Base-by-base conservation (phyloP, 306 rosid genomes). In the Hippophae rhamnoides region DNA sequence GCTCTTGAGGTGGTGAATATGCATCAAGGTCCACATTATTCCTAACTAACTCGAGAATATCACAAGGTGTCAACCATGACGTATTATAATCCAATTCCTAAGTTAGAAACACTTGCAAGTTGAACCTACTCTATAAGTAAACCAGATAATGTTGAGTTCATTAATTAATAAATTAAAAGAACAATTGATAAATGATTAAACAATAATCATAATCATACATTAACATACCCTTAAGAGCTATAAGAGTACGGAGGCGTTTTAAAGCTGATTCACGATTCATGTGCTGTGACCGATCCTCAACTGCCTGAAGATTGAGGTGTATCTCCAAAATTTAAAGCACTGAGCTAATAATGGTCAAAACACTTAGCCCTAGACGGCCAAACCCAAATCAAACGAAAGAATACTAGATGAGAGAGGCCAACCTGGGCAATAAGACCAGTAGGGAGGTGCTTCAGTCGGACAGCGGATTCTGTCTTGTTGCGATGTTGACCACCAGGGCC, bases 401-500 rank as follows among this genome's bases (percentile, higher is more conserved):
- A 31, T 0, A 48, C 8, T 1, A 45, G 41, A 11, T 3, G 3
- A 27, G 42, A 42, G 5, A 9, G 40, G 5, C 12, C 13, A 52
- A 87, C 95, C 89, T 90, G 95, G 7, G 95, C 87, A 40, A 77
- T 61, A 52, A 92, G 72, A 6, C 93, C 95, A 31, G 96, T 83
- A 48, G 98, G 98, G 38, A 81, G 60, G 77, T 92, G 98, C 68
- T 83, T 85, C 58, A 92, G 76, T 18, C 98, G 84, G n/a, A 92
- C 96, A 3, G 96, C 81, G 12, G 95, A 69, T 51, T 92, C 98
- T 10, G 93, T 83, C 80, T 87, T 87, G 82, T 92, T 92, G 42
- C 98, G 96, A 72, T 92, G 96, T 64, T 92, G 98, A 23, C 98
- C 98, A 3, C 98, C 98, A 0, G 98, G 88, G 23, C 96, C 98